These are phyloP conservation scores for Komagataella populi DNA, from an alignment of 805 yeast genomes.

Conservation along the genomic window DNA sequence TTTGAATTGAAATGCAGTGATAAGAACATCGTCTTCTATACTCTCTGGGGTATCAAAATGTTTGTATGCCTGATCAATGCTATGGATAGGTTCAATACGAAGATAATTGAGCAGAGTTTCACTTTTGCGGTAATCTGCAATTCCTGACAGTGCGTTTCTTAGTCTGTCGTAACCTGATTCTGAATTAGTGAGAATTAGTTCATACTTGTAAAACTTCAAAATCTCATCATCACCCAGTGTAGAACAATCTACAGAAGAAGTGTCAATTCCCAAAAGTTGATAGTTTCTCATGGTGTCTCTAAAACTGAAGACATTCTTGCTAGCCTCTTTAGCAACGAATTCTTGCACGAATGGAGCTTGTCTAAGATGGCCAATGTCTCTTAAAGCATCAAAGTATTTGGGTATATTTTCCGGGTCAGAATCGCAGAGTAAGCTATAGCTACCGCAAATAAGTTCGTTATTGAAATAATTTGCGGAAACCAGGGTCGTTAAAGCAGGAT, in stretches of 20 bases:
- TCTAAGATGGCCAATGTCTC: constrained; percentile 32
- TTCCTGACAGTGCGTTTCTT: constrained; percentile 23
- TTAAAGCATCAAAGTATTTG: constrained; percentile 44
- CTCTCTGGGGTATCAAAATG: constrained; percentile 33
- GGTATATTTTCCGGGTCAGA: constrained; percentile 33
- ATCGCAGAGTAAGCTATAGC: constrained; percentile 26
- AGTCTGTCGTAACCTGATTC: constrained; percentile 13
- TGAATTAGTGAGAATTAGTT: constrained; percentile 8
- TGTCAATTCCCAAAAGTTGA: constrained; percentile 13
- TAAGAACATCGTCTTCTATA: constrained; percentile 57
- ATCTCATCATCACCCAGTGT: constrained; percentile 12
- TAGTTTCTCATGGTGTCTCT: constrained; percentile 23
- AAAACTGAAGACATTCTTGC: constrained; percentile 39
- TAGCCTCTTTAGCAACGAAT: constrained; percentile 29
- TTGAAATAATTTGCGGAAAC: constrained; percentile 35
- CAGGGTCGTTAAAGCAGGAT: constrained; percentile 22
- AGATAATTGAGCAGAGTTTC: constrained; percentile 19
- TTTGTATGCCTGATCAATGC: constrained; percentile 33
- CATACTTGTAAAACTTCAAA: constrained; percentile 14
- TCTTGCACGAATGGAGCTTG: constrained; percentile 30
- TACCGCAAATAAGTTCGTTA: constrained; percentile 31
- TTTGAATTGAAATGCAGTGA: constrained; percentile 62
- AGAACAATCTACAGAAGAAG: constrained; percentile 10
- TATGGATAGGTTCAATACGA: constrained; percentile 33
- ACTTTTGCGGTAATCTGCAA: constrained; percentile 26